Evolutionary conservation across 257 asterid species (phyloP), one percentile per base, ranked within the genome.

Genomic region (Linderniella brevidens): DNA sequence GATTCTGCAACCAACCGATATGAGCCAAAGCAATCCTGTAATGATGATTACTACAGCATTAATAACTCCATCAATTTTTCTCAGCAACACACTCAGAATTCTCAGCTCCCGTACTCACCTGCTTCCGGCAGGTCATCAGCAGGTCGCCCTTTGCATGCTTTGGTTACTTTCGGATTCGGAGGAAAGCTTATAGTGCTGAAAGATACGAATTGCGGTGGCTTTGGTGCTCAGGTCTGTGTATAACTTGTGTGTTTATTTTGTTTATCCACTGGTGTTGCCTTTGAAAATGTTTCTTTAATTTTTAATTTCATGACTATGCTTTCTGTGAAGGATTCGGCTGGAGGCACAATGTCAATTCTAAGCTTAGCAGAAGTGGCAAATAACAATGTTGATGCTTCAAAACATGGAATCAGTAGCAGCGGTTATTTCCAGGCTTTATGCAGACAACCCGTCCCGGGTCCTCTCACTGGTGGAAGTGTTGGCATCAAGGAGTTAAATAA

Each of bases 141-240:
- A 11, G 96, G 92, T 37, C 93, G 96, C 45, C 96, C 98, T 46
- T 78, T 93, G 15, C 95, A 86, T 69, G 98, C 98, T 53, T 67
- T 90, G 68, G 93, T 78, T 62, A 53, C 86, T 54, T 90, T 90
- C 61, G 98, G 96, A 40, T 90, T 90, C 62, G 98, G 98, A 47
- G 96, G 98, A 60, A 90, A 90, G 64, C 83, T 90, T 51, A 75
- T 90, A 48, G 75, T 90, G 67, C 64, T 76, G 73, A 85, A 81
- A 71, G 65, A 76, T 59, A 57, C 59, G 50, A 82, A 64, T 55
- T 68, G 52, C 62, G 48, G 74, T 49, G 70, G 69, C 44, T 73
- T 60, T 55, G 93, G 77, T 37, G 71, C 67, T 54, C 96, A 90
- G 98, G 98, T 90, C 62, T 17, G 81, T 58, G 40, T 63, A 37